Evolutionary conservation across 305 asterid species (phyloP).

Genomic region (Rubia balearica): DNA sequence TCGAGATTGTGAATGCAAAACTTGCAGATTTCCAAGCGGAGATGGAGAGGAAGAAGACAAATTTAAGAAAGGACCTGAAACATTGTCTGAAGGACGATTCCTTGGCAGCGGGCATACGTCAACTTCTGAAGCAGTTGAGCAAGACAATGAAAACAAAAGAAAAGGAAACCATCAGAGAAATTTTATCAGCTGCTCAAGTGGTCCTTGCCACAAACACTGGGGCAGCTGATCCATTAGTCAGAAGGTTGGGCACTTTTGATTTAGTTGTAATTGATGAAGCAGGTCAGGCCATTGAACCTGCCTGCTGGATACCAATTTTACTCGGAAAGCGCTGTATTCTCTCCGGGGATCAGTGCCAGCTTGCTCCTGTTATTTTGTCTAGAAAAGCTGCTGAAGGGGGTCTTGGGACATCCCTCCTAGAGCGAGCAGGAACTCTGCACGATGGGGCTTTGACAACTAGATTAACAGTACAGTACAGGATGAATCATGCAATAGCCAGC

Average conservation of each 20-base stretch:
- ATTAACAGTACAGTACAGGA: constrained; percentile 70
- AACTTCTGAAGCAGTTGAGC: constrained; percentile 89
- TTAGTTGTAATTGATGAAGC: constrained; percentile 95
- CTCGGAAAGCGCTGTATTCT: constrained; percentile 90
- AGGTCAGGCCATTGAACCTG: constrained; percentile 94
- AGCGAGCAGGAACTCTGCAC: constrained; percentile 70
- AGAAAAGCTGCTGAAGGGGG: constrained; percentile 93
- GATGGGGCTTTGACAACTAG: constrained; percentile 61
- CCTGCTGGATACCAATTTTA: constrained; percentile 94
- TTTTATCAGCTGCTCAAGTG: constrained; percentile 73
- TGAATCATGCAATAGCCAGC: constrained; percentile 88
- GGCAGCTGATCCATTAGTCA: constrained; percentile 89
- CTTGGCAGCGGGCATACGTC: constrained; percentile 96
- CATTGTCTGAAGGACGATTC: constrained; percentile 88
- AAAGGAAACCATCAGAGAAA: constrained; percentile 81
- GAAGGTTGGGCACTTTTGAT: constrained; percentile 67
- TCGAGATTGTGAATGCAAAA: constrained; percentile 64
- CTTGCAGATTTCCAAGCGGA: constrained; percentile 71
- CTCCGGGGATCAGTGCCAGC: constrained; percentile 93
- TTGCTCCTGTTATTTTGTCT: constrained; percentile 90
- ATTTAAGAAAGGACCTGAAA: constrained; percentile 81
- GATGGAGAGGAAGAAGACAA: constrained; percentile 80
- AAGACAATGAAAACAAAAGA: constrained; percentile 91
- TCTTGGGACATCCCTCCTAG: constrained; percentile 75
- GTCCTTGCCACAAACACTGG: constrained; percentile 94